These are phyloP conservation scores for Auricularia heimuer DNA, from an alignment of 768 basidiomycete species.

Conservation along the genomic window DNA sequence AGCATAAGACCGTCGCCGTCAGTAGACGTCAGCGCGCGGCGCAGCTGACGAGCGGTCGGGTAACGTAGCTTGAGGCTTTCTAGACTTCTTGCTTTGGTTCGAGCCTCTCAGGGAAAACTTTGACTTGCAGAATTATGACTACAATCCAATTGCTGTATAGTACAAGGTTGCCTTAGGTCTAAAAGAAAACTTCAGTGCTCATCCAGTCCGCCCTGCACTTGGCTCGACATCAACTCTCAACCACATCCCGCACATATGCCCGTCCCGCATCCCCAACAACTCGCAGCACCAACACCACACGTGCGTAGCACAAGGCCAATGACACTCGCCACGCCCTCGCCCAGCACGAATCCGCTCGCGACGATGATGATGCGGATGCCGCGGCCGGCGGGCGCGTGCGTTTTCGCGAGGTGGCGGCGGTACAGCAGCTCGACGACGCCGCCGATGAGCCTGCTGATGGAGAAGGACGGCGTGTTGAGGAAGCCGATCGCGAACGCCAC, in stretches of 20 bases:
- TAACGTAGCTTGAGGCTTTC: too few relatives aligned
- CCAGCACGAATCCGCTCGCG: conserved; percentile 91
- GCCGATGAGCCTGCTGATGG: conserved; percentile 82
- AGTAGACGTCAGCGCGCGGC: too few relatives aligned
- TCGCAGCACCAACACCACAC: conserved; percentile 60
- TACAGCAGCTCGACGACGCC: conserved; percentile 73
- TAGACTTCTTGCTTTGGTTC: too few relatives aligned
- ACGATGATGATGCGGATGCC: conserved; percentile 71
- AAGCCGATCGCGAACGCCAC: conserved; percentile 95
- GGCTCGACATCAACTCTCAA: not conserved
- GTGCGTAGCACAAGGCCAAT: conserved; percentile 66
- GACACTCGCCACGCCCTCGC: conserved; percentile 86
- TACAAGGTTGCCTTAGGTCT: not conserved
- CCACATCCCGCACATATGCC: conserved; percentile 61
- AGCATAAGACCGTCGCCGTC: too few relatives aligned
- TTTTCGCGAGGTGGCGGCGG: conserved; percentile 36
- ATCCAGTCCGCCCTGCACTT: not conserved
- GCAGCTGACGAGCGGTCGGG: too few relatives aligned
- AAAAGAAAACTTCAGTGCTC: not conserved
- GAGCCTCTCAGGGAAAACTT: too few relatives aligned
- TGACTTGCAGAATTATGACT: not conserved
- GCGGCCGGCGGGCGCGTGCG: conserved; percentile 24
- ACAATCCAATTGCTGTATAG: not conserved
- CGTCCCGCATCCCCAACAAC: conserved; percentile 81
- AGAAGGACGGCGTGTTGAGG: conserved; percentile 91